Evolutionary conservation across 495 filamentous ascomycete species (phyloP).

Genomic region (Rostrohypoxylon terebratum): DNA sequence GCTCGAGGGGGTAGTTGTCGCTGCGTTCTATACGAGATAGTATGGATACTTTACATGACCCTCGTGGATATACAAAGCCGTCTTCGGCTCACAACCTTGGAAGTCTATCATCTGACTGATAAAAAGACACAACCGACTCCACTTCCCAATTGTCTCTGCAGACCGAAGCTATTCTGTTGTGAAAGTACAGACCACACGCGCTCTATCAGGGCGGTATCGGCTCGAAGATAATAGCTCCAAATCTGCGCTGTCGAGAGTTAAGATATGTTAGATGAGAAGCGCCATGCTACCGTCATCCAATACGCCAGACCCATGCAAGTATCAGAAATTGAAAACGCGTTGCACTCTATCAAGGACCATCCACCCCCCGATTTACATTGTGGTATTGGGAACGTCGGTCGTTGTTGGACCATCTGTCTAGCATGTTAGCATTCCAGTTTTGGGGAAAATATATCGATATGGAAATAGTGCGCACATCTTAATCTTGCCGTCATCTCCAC

Average conservation of each 20-base stretch:
- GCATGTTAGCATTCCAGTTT: conserved; percentile 20
- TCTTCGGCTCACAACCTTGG: conserved; percentile 9
- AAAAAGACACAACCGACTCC: conserved; percentile 20
- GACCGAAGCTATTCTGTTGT: conserved; percentile 25
- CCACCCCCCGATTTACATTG: conserved; percentile 24
- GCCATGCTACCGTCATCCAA: conserved; percentile 40
- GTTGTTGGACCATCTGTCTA: conserved; percentile 50
- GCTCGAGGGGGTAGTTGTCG: conserved; percentile 10
- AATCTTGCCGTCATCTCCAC: conserved; percentile 86
- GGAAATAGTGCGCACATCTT: conserved; percentile 74
- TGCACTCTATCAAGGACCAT: conserved; percentile 18
- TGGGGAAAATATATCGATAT: background rate
- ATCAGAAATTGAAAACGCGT: conserved; percentile 30
- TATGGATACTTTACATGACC: conserved; percentile 29
- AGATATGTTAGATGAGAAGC: conserved; percentile 25
- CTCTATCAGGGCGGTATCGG: conserved; percentile 4
- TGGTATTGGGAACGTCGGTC: conserved; percentile 29
- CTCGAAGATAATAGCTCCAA: conserved; percentile 1
- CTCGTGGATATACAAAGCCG: conserved; percentile 42
- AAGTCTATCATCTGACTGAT: conserved; percentile 31
- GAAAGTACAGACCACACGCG: conserved; percentile 27
- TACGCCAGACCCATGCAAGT: conserved; percentile 48
- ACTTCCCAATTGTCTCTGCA: conserved; percentile 12
- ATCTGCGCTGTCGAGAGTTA: conserved; percentile 6
- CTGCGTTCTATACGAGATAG: conserved; percentile 25